Base-by-base conservation (phyloP, 305 asterid genomes). In the Solanum hybrid region DNA sequence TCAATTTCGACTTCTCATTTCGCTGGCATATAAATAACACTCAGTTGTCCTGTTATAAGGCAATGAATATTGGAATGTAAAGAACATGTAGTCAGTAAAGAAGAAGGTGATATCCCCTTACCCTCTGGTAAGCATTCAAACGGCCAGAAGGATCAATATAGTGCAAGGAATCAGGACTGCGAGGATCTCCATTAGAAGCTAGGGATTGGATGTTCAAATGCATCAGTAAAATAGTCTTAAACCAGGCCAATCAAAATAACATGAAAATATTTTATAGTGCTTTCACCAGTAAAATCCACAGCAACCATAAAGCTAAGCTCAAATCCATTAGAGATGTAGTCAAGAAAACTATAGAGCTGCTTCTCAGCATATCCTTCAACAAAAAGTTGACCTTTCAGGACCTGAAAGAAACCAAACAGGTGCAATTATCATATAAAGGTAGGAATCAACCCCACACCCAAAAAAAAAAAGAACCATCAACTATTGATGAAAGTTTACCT, bases 231-330 rank as follows among this genome's bases (percentile, higher is more conserved):
- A 14, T 33, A 87, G 33, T 38, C 85, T 88, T 39, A 72, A 57
- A 11, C 68, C 32, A 39, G 75, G 73, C 82, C 27, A 89, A 37
- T 15, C 33, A 32, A 38, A 26, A 41, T n/a, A 36, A 37, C 6
- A 57, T 39, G 29, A 36, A 88, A 29, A 76, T 77, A 12, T 36
- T 17, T 39, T 51, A 31, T 65, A 82, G 83, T 85, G 45, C 87
- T 78, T 41, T 37, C 88, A 96, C 98, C 99, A 39, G 98, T 97
- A 93, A 96, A 97, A 93, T 97, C 98, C 91, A 97, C 95, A 77
- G 98, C 98, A 86, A 96, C 98, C 98, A 95, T 96, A 91, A 97
- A 97, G 91, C 91, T 95, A 34, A 97, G 98, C 91, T 97, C 98
- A 90, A 92, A 97, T 89, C 98, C 99, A 90, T 96, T 96, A 68